These are phyloP conservation scores for Mayamaea pseudoterrestris DNA, from an alignment of 108 stramenopile genomes.

Conservation along the genomic window DNA sequence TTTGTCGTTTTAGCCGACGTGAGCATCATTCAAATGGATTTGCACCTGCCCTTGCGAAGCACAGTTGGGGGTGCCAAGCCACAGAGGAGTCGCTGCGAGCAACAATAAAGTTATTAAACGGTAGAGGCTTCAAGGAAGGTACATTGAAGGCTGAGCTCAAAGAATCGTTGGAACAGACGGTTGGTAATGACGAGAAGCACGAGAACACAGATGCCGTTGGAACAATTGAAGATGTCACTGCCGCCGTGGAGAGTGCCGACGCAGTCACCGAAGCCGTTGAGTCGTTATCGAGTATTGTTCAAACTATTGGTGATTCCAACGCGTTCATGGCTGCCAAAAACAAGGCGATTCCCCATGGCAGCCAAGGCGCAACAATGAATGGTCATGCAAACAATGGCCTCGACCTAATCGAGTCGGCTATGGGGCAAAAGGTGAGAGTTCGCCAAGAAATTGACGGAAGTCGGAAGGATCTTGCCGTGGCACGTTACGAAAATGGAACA, in stretches of 20 bases:
- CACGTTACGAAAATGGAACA: slow-evolving; percentile 52
- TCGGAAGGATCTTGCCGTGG: slow-evolving; percentile 39
- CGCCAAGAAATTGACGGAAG: slow-evolving; percentile 38
- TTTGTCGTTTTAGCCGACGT: slow-evolving; percentile 50
- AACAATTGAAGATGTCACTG: no score
- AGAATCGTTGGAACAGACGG: slow-evolving; percentile 49
- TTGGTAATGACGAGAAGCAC: slow-evolving; percentile 4
- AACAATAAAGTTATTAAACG: slow-evolving; percentile 62
- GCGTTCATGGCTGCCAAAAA: slow-evolving; percentile 13
- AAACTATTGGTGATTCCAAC: slow-evolving; percentile 20
- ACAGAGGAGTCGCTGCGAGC: slow-evolving; percentile 58
- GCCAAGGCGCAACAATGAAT: background rate
- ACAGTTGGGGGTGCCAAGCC: slow-evolving; percentile 62
- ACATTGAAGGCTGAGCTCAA: slow-evolving; percentile 57
- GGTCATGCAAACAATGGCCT: no score
- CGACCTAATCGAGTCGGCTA: slow-evolving; percentile 29
- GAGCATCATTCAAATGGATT: slow-evolving; percentile 63
- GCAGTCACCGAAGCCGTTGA: background rate
- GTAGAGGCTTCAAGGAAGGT: slow-evolving; percentile 45
- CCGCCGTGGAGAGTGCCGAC: slow-evolving; percentile 22
- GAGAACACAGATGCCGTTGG: no score
- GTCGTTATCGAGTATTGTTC: no score
- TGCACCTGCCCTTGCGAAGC: slow-evolving; percentile 31
- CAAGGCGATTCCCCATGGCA: slow-evolving; percentile 1
- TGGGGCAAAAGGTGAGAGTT: slow-evolving; percentile 52